These are phyloP conservation scores for Carallia pectinifolia DNA, from an alignment of 345 rosid genomes.

Conservation along the genomic window DNA sequence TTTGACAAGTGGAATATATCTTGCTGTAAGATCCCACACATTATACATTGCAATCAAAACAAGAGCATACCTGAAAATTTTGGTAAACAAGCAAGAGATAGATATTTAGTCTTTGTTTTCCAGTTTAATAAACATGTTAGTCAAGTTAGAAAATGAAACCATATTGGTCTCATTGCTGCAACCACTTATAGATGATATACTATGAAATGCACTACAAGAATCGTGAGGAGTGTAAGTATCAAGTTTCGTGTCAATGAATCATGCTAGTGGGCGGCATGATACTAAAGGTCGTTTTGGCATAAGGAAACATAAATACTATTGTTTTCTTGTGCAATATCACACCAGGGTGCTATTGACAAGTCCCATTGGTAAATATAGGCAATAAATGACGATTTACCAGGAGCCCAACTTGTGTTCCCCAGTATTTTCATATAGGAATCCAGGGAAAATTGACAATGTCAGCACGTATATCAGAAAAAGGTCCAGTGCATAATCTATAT, in stretches of 20 bases:
- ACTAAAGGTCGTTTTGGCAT: no score
- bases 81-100: neutral
- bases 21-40: conserved; percentile 59
- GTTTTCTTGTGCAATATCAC: no score
- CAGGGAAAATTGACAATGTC: conserved; percentile 77
- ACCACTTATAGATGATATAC: no score
- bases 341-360: no score
- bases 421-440: conserved; percentile 73
- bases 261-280: no score
- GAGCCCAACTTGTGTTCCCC: conserved; percentile 59
- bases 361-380: neutral
- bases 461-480: conserved; percentile 59
- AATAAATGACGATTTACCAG: conserved; percentile 37
- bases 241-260: no score
- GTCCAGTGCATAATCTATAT: conserved; percentile 62
- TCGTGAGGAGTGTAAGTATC: no score
- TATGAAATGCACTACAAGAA: no score
- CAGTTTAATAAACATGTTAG: neutral
- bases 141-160: no score
- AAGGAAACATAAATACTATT: no score
- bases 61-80: conserved; percentile 54
- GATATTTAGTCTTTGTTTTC: neutral
- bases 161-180: no score
- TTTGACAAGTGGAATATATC: conserved; percentile 55
- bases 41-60: conserved; percentile 68